A percentile compares a stretch with the other conserved stretches of the same genome.
Conservation (phyloP, 306 rosid genomes). For the Quercus variabilis region DNA sequence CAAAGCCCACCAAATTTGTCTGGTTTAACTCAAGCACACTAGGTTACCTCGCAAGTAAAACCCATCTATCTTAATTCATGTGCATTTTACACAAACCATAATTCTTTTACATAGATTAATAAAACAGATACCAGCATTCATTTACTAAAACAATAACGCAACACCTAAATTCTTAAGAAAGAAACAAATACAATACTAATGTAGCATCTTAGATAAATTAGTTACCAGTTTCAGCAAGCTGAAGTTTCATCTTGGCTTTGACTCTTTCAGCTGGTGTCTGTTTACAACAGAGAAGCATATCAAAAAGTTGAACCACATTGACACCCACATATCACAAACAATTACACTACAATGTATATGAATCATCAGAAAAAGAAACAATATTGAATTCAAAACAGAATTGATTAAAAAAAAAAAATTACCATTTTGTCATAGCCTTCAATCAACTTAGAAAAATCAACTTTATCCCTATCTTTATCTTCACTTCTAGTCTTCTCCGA, state of each 20-base stretch:
- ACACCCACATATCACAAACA: not conserved
- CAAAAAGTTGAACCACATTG: not conserved
- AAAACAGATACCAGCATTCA: not conserved
- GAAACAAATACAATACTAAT: not conserved
- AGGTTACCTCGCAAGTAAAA: not conserved
- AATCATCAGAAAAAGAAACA: not conserved
- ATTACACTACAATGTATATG: not conserved
- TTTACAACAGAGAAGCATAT: not conserved
- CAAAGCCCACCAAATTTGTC: not conserved
- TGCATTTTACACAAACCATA: not conserved
- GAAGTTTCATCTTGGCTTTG: slow-evolving; percentile 90
- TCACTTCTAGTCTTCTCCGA: slow-evolving; percentile 26
- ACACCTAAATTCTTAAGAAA: not conserved
- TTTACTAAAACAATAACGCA: not conserved
- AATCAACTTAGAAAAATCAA: slow-evolving; percentile 55
- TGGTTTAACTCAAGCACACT: not conserved
- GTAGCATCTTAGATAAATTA: not conserved
- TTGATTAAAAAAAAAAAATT: not conserved
- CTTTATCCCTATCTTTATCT: slow-evolving; percentile 18
- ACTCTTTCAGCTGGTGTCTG: slow-evolving; percentile 90
- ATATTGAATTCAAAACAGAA: not conserved
- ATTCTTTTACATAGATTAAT: not conserved
- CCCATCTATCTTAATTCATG: not conserved
- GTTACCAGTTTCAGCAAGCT: slow-evolving; percentile 83
- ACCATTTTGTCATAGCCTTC: slow-evolving; percentile 78